A percentile compares a stretch with the other conserved stretches of the same genome.
Evolutionary conservation across 129 eudicot genomes (phyloP).

Genomic region (Arctium minus): DNA sequence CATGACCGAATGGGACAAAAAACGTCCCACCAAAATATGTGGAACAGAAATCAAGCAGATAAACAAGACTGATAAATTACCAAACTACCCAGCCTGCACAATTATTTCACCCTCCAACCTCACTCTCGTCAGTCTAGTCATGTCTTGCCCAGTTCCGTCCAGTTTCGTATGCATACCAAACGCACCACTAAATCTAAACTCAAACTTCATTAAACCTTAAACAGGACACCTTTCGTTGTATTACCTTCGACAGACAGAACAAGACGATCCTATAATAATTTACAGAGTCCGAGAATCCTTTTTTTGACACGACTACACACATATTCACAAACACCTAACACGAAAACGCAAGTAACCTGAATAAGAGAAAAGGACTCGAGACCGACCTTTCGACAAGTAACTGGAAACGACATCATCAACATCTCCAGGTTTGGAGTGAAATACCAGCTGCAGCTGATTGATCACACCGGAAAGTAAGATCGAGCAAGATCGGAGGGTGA

Average conservation of each 20-base stretch:
- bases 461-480: constrained; percentile 1
- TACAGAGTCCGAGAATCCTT: constrained; percentile 36
- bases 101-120: not conserved
- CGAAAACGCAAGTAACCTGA: constrained; percentile 6
- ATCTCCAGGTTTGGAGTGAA: constrained; percentile 13
- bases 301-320: constrained; percentile 27
- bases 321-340: constrained; percentile 33
- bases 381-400: constrained; percentile 18
- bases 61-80: not conserved
- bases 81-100: not conserved
- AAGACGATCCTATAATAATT: constrained; percentile 30
- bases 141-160: not conserved
- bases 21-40: not conserved
- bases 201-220: constrained; percentile 8
- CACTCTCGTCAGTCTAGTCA: not conserved
- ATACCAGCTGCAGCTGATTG: not conserved
- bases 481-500: not conserved
- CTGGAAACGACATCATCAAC: constrained; percentile 14
- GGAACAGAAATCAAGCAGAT: not conserved
- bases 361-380: constrained; percentile 1
- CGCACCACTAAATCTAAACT: not conserved
- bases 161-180: not conserved
- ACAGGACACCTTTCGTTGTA: constrained; percentile 1
- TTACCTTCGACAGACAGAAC: not conserved
- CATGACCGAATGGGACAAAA: not conserved